Conservation (phyloP, 148 eudicot genomes). For the Rhododendron williamsianum region DNA sequence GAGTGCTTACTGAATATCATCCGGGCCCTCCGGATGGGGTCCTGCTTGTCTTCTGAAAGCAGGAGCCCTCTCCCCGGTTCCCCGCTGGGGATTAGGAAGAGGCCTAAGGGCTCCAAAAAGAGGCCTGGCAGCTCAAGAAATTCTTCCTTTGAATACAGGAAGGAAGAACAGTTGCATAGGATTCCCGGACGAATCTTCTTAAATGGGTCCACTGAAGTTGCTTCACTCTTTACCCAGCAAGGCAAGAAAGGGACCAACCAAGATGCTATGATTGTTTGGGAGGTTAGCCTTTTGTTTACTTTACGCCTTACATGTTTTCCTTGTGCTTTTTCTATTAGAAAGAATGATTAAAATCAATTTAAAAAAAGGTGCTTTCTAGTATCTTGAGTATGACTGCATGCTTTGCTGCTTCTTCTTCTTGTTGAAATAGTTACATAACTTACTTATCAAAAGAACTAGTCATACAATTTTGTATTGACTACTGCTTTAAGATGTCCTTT, state of each 20-base stretch:
- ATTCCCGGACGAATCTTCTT: constrained; percentile 61
- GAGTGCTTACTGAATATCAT: constrained; percentile 77
- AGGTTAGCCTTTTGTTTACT: constrained; percentile 38
- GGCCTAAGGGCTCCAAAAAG: constrained; percentile 44
- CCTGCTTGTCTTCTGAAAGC: constrained; percentile 92
- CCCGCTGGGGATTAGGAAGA: constrained; percentile 54
- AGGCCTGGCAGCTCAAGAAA: constrained; percentile 42
- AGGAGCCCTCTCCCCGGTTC: constrained; percentile 78
- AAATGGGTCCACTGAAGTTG: constrained; percentile 68
- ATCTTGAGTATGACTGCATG: background rate
- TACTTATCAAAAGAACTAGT: too few relatives aligned
- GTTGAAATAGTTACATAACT: background rate
- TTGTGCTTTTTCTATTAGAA: background rate
- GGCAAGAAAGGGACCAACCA: constrained; percentile 94
- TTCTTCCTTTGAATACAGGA: constrained; percentile 58
- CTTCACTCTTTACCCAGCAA: constrained; percentile 79
- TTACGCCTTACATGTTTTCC: background rate
- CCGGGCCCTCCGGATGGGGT: constrained; percentile 99
- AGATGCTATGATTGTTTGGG: constrained; percentile 99
- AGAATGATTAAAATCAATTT: background rate
- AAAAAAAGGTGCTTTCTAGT: background rate
- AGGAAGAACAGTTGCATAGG: constrained; percentile 62
- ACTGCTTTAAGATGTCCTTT: background rate
- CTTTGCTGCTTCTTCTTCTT: background rate
- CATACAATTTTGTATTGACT: too few relatives aligned